phyloP scores from a whole-genome alignment of 192 early-diverging fungal species.

The Podila epicladia region DNA sequence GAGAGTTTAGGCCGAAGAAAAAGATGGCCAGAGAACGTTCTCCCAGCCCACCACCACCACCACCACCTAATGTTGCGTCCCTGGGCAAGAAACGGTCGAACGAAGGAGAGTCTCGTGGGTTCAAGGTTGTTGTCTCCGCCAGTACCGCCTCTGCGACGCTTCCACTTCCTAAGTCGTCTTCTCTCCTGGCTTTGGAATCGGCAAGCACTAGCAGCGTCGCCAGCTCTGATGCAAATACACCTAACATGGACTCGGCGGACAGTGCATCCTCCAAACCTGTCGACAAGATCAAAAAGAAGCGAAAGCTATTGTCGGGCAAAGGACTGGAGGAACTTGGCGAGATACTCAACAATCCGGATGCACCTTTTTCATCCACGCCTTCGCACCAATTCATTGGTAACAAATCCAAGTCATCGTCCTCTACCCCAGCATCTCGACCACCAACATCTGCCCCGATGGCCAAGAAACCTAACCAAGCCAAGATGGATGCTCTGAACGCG shows the following conservation, averaged over 20 bases:
- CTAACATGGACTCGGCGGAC: neutral
- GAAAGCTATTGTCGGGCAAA: conserved; percentile 36
- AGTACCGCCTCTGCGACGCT: too few species aligned
- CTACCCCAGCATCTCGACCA: neutral
- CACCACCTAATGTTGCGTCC: too few species aligned
- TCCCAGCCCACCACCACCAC: too few species aligned
- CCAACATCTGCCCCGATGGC: neutral
- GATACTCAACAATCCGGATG: conserved; percentile 39
- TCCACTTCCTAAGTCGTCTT: too few species aligned
- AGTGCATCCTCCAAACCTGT: neutral
- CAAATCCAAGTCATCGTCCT: conserved; percentile 2
- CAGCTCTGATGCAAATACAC: too few species aligned
- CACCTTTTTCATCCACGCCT: conserved; percentile 13
- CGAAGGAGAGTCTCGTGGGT: too few species aligned
- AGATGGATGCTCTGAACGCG: conserved; percentile 31
- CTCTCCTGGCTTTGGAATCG: too few species aligned
- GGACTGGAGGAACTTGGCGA: conserved; percentile 40
- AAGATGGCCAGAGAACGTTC: too few species aligned
- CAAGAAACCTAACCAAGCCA: conserved; percentile 11
- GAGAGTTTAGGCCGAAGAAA: too few species aligned
- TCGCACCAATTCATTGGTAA: conserved; percentile 7
- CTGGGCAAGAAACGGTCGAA: too few species aligned
- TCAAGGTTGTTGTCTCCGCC: too few species aligned
- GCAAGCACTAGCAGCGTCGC: too few species aligned
- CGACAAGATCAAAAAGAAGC: conserved; percentile 42